A percentile compares a stretch with the other conserved stretches of the same genome.
Evolutionary conservation across 179 eudicot genomes (phyloP).

Genomic region (Silene noctiflora): DNA sequence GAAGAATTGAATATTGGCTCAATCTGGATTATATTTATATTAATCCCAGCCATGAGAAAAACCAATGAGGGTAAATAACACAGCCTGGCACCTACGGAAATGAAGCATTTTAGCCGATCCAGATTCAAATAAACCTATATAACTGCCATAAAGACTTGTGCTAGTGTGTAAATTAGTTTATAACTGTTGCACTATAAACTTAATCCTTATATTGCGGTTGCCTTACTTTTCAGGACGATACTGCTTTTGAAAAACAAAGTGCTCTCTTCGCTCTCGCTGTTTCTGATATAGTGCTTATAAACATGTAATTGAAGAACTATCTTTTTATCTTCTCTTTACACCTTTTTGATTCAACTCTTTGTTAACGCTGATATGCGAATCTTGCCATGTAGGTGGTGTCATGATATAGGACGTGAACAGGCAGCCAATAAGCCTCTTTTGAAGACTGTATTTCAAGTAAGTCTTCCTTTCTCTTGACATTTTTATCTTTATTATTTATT

Average conservation of each 20-base stretch:
- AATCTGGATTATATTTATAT: conserved; percentile 1
- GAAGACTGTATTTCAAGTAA: conserved; percentile 98
- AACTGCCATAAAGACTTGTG: not conserved
- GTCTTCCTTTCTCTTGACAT: not conserved
- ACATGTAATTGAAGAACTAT: conserved; percentile 29
- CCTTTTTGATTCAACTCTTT: not conserved
- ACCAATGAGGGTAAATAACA: not conserved
- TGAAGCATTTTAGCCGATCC: not conserved
- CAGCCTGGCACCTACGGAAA: not conserved
- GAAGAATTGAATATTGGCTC: not conserved
- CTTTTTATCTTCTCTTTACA: not conserved
- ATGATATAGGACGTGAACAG: conserved; percentile 99
- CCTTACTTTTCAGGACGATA: conserved; percentile 31
- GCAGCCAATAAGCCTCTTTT: conserved; percentile 97
- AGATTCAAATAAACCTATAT: not conserved
- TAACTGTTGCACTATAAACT: not conserved
- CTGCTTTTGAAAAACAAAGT: conserved; percentile 42
- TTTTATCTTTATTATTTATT: not conserved
- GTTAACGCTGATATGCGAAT: not conserved
- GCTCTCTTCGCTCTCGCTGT: conserved; percentile 42
- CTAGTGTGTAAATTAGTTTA: not conserved
- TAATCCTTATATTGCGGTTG: not conserved
- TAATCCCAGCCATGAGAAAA: not conserved
- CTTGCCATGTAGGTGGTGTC: conserved; percentile 82
- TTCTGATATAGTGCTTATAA: conserved; percentile 38